Percentiles rank a stretch among this genome's conserved stretches.
Conservation (phyloP, 495 filamentous ascomycete species). For the Entonaema liquescens region DNA sequence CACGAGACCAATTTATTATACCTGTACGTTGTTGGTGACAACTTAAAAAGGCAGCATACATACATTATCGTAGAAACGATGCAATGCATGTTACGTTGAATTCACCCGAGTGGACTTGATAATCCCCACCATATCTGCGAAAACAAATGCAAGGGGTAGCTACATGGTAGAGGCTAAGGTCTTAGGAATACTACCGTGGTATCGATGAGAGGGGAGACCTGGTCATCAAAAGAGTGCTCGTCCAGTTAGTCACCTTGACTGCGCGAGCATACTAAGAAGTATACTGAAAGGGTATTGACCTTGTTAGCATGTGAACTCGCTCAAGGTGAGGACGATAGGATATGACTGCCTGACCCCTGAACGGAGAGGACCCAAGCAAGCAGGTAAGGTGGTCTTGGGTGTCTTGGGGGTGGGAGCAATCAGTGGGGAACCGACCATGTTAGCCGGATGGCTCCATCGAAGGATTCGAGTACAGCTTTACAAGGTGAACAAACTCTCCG, state of each 20-base stretch:
- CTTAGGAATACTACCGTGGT: conserved; percentile 24
- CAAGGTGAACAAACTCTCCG: conserved; percentile 26
- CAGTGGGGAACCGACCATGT: conserved; percentile 40
- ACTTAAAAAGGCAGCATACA: not conserved
- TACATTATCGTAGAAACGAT: conserved; percentile 14
- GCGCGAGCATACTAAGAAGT: too few relatives aligned
- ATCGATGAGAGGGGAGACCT: conserved; percentile 18
- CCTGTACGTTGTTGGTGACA: conserved; percentile 13
- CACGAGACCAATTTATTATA: conserved; percentile 1
- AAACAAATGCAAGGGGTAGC: conserved; percentile 34
- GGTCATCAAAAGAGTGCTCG: not conserved
- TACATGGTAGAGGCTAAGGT: conserved; percentile 3
- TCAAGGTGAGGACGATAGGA: conserved; percentile 34
- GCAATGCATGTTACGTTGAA: conserved; percentile 37
- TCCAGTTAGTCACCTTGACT: not conserved
- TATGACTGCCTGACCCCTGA: conserved; percentile 31
- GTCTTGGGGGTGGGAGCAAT: not conserved
- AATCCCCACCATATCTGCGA: conserved; percentile 30
- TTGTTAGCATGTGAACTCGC: conserved; percentile 36
- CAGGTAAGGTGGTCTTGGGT: conserved; percentile 9
- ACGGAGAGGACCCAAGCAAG: conserved; percentile 22
- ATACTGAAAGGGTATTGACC: conserved; percentile 8
- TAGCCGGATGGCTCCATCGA: conserved; percentile 29
- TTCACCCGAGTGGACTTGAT: conserved; percentile 21
- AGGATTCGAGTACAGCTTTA: conserved; percentile 17